Evolutionary conservation across 192 early-diverging fungal genomes (phyloP).

Genomic region (Cetraspora pellucida): DNA sequence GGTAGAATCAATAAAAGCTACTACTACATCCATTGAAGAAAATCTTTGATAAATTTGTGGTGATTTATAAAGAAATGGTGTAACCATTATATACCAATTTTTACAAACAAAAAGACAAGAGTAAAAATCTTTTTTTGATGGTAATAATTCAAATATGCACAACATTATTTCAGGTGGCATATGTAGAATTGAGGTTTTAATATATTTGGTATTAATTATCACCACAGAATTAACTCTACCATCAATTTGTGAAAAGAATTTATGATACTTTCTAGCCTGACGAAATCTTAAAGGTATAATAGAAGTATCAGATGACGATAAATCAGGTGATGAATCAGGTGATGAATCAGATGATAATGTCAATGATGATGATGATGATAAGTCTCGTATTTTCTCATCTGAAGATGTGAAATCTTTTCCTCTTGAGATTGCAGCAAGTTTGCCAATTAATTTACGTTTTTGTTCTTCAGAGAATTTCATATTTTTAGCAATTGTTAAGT

Average conservation of each 20-base stretch:
- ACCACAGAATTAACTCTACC: not conserved
- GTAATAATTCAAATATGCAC: constrained; percentile 5
- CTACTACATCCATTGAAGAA: not conserved
- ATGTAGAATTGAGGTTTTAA: not conserved
- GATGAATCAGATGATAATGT: too few species aligned
- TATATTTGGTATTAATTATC: not conserved
- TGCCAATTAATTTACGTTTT: not conserved
- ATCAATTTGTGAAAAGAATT: not conserved
- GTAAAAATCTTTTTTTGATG: not conserved
- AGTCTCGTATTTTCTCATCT: not conserved
- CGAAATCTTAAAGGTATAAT: constrained; percentile 8
- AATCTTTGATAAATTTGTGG: constrained; percentile 12
- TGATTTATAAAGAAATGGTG: constrained; percentile 4
- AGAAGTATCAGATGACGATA: not conserved
- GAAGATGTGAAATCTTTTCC: not conserved
- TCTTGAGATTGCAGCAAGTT: not conserved
- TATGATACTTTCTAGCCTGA: not conserved
- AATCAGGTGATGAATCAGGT: too few species aligned
- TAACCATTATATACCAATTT: constrained; percentile 2
- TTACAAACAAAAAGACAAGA: constrained; percentile 16
- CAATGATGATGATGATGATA: too few species aligned
- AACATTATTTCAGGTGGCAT: constrained; percentile 6
- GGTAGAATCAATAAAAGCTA: not conserved
- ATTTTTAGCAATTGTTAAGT: not conserved
- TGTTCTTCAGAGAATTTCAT: not conserved